Conservation (phyloP, 345 rosid genomes). For the Bruguiera sexangula region DNA sequence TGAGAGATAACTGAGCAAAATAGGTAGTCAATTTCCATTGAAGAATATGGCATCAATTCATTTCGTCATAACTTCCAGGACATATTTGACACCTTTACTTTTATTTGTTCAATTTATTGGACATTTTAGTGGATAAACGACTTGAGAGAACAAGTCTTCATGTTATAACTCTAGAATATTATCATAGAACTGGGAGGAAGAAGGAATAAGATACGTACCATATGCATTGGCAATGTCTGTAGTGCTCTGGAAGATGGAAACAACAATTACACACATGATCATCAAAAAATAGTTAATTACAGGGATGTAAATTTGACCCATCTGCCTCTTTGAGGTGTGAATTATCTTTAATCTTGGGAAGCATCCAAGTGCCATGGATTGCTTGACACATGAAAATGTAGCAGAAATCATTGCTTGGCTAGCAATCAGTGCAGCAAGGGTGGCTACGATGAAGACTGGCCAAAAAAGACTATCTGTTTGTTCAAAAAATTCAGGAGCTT, state of each 20-base stretch:
- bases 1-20: neutral
- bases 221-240: constrained; percentile 97
- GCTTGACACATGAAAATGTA: constrained; percentile 91
- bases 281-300: constrained; percentile 87
- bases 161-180: neutral
- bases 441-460: constrained; percentile 83
- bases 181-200: neutral
- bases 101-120: neutral
- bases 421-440: constrained; percentile 91
- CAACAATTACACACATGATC: constrained; percentile 85
- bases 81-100: neutral
- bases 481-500: constrained; percentile 17
- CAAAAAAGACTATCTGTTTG: constrained; percentile 73
- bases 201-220: constrained; percentile 42
- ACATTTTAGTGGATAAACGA: neutral
- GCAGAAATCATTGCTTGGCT: constrained; percentile 99
- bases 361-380: constrained; percentile 96
- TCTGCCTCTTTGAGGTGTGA: constrained; percentile 77
- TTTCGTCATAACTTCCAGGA: neutral
- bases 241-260: constrained; percentile 79
- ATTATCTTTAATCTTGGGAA: constrained; percentile 93
- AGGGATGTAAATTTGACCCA: constrained; percentile 95
- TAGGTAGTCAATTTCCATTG: neutral
- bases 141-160: neutral
- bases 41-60: neutral